Conservation (phyloP, 306 rosid genomes). For the Senna tora region DNA sequence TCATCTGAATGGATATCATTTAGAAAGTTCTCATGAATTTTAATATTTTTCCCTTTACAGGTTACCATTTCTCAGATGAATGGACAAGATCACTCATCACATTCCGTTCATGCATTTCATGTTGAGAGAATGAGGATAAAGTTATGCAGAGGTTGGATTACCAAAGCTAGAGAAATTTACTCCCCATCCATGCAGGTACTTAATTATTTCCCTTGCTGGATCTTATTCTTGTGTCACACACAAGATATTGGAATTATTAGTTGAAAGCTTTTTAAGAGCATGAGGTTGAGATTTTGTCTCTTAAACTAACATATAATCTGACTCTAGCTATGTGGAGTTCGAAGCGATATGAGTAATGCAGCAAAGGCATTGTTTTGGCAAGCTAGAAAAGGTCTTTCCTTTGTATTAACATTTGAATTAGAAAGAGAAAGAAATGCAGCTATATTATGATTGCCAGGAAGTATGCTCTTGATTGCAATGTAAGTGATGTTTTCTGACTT, state of each 20-base stretch:
- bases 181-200: conserved; percentile 87
- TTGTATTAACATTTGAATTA: conserved; percentile 74
- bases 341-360: conserved; percentile 59
- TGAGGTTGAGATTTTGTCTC: neutral
- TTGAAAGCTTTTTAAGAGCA: too few species aligned
- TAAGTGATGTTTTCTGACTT: conserved; percentile 45
- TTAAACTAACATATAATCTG: conserved; percentile 32
- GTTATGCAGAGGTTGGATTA: conserved; percentile 95
- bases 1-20: conserved; percentile 17
- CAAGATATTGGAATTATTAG: too few species aligned
- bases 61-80: conserved; percentile 86
- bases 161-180: conserved; percentile 94
- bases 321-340: conserved; percentile 75
- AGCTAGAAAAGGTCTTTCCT: conserved; percentile 86
- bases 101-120: conserved; percentile 80
- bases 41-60: conserved; percentile 45
- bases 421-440: conserved; percentile 93
- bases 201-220: conserved; percentile 24
- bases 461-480: conserved; percentile 89
- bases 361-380: conserved; percentile 88
- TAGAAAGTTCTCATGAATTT: too few species aligned
- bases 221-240: neutral
- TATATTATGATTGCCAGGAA: conserved; percentile 79
- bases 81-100: conserved; percentile 83
- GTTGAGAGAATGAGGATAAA: conserved; percentile 96